Evolutionary conservation across 2,329 filamentous ascomycete genomes (phyloP).

Genomic region (Fusarium bulbicola): DNA sequence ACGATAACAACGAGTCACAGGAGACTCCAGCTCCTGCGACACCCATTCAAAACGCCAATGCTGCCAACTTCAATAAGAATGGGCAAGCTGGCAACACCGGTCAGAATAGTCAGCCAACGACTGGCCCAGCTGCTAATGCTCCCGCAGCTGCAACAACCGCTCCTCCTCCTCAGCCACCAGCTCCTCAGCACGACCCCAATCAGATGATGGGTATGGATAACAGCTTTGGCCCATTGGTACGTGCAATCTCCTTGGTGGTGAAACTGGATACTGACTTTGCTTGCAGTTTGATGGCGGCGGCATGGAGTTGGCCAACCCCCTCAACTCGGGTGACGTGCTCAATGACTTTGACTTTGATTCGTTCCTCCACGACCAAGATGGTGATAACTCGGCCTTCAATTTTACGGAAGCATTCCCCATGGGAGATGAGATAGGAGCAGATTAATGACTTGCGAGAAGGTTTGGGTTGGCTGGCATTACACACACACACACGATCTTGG

Average conservation of each 20-base stretch:
- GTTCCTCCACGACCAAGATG: conserved; percentile 68
- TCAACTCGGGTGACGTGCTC: conserved; percentile 64
- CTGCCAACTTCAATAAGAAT: conserved; percentile 54
- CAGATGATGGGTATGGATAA: conserved; percentile 59
- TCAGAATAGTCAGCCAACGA: conserved; percentile 46
- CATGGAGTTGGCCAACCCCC: conserved; percentile 66
- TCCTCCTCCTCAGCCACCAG: conserved; percentile 38
- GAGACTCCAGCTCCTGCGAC: conserved; percentile 70
- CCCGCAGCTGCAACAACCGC: conserved; percentile 44
- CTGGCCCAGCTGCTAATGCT: conserved; percentile 44
- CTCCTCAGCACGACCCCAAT: conserved; percentile 34
- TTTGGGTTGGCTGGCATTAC: conserved; percentile 42
- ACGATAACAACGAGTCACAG: conserved; percentile 64
- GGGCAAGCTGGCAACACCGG: conserved; percentile 40
- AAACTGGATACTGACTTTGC: conserved; percentile 8
- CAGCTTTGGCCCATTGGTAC: conserved; percentile 53
- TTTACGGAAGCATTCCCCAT: conserved; percentile 64
- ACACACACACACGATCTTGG: conserved; percentile 41
- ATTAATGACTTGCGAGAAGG: conserved; percentile 50
- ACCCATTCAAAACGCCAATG: conserved; percentile 60
- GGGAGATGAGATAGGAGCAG: conserved; percentile 66
- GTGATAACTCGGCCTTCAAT: conserved; percentile 60
- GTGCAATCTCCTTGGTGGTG: conserved; percentile 35
- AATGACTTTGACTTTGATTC: conserved; percentile 75
- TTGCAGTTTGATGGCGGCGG: conserved; percentile 50